Evolutionary conservation across 768 basidiomycete genomes (phyloP), one percentile per base, ranked within the genome.

Genomic region (Paxillus ammoniavirescens): DNA sequence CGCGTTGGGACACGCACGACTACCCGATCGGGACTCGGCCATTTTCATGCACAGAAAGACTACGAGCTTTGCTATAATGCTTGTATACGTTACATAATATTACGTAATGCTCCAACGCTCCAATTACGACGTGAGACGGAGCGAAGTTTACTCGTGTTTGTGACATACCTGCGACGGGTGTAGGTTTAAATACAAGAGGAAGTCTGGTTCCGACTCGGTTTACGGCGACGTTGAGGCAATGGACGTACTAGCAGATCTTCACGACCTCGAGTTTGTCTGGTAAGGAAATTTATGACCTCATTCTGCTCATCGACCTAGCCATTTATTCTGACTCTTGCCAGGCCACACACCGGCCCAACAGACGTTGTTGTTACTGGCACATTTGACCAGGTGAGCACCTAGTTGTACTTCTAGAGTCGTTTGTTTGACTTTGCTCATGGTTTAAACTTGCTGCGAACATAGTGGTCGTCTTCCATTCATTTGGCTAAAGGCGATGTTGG

Each of bases 351-450:
- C 30, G 75, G 77, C 46, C 78, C 86, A 40, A 73, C 64, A 45
- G 68, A 74, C 45, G 88, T 90, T 56, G 78, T 89, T 63, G 80
- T 86, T 52, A 89, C 87, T 18, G 90, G 90, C 36, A 80, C 85
- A 30, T 92, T 91, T 66, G 89, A 92, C 76, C 72, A 86, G 70
- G 89, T 89, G 65, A 58, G 82, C 56, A 28, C 45, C 17, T 3
- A 21, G 21, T 21, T 21, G 31, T n/a, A 33, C 12, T 35, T 23
- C 43, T 52, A 52, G 7, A 58, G 43, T 42, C 49, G 5, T 8
- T 35, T 36, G 40, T 49, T 23, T 15, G 33, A 36, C 28, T 14
- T 28, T 18, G 23, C 60, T 65, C 38, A 62, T 36, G 17, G 23
- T 18, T 10, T 8, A 18, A 18, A 18, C 17, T 15, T 8, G 26